Conservation (phyloP, 768 basidiomycete genomes). For the Mycena kentingensis region DNA sequence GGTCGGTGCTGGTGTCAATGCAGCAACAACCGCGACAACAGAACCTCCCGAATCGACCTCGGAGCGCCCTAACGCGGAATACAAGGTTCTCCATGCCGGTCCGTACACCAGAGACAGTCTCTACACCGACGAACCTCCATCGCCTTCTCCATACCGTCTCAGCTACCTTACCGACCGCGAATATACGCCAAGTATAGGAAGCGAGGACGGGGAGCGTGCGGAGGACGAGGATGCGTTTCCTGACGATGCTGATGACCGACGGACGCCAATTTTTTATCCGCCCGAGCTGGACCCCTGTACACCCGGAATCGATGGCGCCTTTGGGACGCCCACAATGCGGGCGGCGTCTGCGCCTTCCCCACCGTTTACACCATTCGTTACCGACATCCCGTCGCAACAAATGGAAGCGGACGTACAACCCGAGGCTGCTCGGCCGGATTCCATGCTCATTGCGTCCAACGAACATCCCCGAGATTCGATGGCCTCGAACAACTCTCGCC, state of each 20-base stretch:
- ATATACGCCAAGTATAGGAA: slow-evolving; percentile 12
- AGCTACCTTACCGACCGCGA: slow-evolving; percentile 20
- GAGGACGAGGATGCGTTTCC: background rate
- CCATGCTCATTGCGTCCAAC: background rate
- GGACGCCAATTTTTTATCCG: background rate
- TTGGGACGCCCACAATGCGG: background rate
- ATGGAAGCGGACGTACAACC: background rate
- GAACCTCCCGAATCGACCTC: background rate
- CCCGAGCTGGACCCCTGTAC: background rate
- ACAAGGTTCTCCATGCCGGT: background rate
- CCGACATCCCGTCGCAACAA: background rate
- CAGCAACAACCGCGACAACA: background rate
- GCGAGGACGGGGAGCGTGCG: background rate
- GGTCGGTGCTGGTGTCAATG: background rate
- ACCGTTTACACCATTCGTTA: background rate
- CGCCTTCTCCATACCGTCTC: slow-evolving; percentile 8
- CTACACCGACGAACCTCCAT: background rate
- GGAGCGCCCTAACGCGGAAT: background rate
- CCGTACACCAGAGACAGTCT: background rate
- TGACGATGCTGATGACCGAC: background rate
- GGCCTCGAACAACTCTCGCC: background rate
- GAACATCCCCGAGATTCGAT: background rate
- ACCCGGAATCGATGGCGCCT: background rate
- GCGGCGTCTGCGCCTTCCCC: background rate
- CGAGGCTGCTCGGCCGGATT: too few relatives aligned